A percentile compares a stretch with the other conserved stretches of the same genome.
Evolutionary conservation across 2,329 filamentous ascomycete genomes (phyloP).

Genomic region (Cadophora sp.): DNA sequence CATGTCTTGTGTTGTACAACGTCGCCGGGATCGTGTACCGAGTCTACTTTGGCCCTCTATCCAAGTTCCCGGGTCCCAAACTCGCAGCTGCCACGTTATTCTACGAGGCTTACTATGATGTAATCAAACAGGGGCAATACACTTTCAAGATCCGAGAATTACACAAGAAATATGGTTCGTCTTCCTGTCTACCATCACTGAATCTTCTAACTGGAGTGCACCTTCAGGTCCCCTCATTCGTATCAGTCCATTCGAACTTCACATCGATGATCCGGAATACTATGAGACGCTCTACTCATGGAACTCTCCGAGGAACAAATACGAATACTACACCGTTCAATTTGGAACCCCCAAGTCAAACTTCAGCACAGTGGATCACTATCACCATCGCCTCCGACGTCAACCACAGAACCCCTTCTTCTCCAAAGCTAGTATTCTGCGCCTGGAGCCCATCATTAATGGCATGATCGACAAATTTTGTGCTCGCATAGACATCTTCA

Average conservation of each 20-base stretch:
- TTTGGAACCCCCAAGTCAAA: conserved; percentile 27
- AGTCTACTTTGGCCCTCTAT: conserved; percentile 45
- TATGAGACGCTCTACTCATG: conserved; percentile 50
- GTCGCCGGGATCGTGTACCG: conserved; percentile 29
- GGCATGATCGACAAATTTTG: conserved; percentile 14
- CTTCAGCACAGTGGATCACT: conserved; percentile 32
- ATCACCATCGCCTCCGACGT: conserved; percentile 33
- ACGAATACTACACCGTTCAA: conserved; percentile 25
- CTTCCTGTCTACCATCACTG: conserved; percentile 44
- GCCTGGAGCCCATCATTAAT: conserved; percentile 32
- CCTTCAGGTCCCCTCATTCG: conserved; percentile 49
- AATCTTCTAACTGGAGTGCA: conserved; percentile 51
- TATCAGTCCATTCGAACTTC: conserved; percentile 50
- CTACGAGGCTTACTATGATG: conserved; percentile 43
- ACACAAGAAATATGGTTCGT: conserved; percentile 36
- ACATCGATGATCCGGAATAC: conserved; percentile 48
- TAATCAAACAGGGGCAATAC: conserved; percentile 33
- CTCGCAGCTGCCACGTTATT: conserved; percentile 42
- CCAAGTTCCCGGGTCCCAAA: conserved; percentile 44
- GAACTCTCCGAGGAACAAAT: conserved; percentile 26
- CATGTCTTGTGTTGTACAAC: conserved; percentile 12
- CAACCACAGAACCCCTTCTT: conserved; percentile 35
- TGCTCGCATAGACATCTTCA: neutral
- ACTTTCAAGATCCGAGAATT: conserved; percentile 32
- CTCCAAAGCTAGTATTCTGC: conserved; percentile 28